Evolutionary conservation across 768 basidiomycete species (phyloP), one percentile per base, ranked within the genome.

Genomic region (Tylopilus felleus): DNA sequence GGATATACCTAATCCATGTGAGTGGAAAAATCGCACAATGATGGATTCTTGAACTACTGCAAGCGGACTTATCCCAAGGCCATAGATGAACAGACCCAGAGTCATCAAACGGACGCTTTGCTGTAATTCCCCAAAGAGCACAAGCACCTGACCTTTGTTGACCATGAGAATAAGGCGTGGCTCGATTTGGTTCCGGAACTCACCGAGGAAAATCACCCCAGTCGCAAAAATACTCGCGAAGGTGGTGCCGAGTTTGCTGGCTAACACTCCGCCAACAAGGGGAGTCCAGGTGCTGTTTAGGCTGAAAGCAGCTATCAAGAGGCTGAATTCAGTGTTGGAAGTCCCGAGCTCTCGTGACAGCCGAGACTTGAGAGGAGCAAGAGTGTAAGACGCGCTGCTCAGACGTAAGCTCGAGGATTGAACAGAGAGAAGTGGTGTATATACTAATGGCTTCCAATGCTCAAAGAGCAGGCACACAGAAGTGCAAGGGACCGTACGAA

Each of bases 41-140:
- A 91, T 90, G 7, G 86, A 86, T 68, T 93, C 90, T 72, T 88
- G 91, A 1, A 88, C 84, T 8, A 93, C 90, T 1, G 89, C 83
- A 7, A 93, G 74, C 1, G 91, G 91, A 59, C 86, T 85, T 41
- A 89, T 76, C 4, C 90, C 90, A 3, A 92, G 73, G 8, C 90
- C 91, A 62, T 88, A 92, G 40, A 90, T 71, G 60, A 90, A 90
- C 53, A 93, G 75, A 2, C 90, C 91, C 21, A 86, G 62, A 4
- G 83, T 78, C 87, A 91, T 90, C 23, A 84, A 49, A 13, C 80
- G 79, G n/a, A 91, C 76, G 62, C 76, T 79, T 22, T 75, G 77
- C 44, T 74, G 76, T 6, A 80, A 74, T 60, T 88, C 82, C n/a
- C 86, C 86, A 2, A 82, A 49, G 16, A 90, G 78, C 16, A 93